Percentiles rank a stretch among this genome's conserved stretches.
phyloP scores from a whole-genome alignment of 1,284 basidiomycete species.

The Rhodotorula sp. region DNA sequence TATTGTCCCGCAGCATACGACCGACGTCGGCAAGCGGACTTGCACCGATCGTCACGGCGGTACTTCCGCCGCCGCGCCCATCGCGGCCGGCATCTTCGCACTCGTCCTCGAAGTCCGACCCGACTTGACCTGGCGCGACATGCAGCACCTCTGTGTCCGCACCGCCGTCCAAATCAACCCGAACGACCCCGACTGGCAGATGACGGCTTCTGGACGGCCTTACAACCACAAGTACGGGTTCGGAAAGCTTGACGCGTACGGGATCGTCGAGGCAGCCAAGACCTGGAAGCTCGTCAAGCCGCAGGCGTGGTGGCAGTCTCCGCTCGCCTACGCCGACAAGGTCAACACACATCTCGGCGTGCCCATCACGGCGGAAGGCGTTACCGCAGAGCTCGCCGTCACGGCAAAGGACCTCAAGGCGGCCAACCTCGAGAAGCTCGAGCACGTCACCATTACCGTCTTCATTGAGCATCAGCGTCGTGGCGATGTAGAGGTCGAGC shows the following conservation, averaged over 20 bases:
- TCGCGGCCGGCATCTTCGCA: conserved; percentile 87
- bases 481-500: conserved; percentile 89
- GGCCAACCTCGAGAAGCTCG: conserved; percentile 80
- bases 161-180: conserved; percentile 73
- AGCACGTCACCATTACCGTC: conserved; percentile 89
- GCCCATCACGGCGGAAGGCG: conserved; percentile 64
- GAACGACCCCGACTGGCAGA: conserved; percentile 93
- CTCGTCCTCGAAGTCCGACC: conserved; percentile 80
- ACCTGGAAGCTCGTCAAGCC: conserved; percentile 87
- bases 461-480: conserved; percentile 85
- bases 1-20: conserved; percentile 70
- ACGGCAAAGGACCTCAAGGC: conserved; percentile 67
- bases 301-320: conserved; percentile 69
- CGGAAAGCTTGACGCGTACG: conserved; percentile 81
- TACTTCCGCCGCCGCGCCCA: conserved; percentile 95
- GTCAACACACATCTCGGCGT: background rate
- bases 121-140: conserved; percentile 93
- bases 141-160: conserved; percentile 84
- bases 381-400: conserved; percentile 67
- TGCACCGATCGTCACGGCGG: conserved; percentile 88
- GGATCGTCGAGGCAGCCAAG: conserved; percentile 76
- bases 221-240: conserved; percentile 99
- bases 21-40: conserved; percentile 80
- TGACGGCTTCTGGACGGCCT: conserved; percentile 69
- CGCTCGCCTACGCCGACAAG: conserved; percentile 2